Evolutionary conservation across 164 flowering plant genomes (phyloP).

Genomic region (Taxillus chinensis): DNA sequence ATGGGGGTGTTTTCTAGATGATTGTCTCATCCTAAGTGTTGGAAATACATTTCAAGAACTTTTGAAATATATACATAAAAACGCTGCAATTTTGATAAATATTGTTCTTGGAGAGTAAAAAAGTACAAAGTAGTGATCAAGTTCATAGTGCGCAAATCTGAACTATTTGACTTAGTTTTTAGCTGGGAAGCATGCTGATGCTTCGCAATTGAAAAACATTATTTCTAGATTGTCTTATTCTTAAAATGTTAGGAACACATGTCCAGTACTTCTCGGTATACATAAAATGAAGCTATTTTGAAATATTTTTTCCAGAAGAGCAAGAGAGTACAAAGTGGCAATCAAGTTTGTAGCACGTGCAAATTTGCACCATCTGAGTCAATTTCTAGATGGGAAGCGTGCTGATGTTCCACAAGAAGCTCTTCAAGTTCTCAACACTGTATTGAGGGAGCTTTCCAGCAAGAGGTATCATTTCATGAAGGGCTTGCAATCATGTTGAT

Average conservation of each 20-base stretch:
- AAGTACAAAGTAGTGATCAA: conserved; percentile 66
- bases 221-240: too few species aligned
- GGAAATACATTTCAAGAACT: too few species aligned
- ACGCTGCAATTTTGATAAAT: background rate
- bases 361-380: conserved; percentile 66
- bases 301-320: conserved; percentile 40
- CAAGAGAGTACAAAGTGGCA: conserved; percentile 56
- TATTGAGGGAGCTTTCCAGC: conserved; percentile 66
- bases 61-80: too few species aligned
- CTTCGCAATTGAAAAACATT: conserved; percentile 30
- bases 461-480: conserved; percentile 37
- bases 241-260: too few species aligned
- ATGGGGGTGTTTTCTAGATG: too few species aligned
- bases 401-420: conserved; percentile 89
- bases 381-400: conserved; percentile 76
- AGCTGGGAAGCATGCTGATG: conserved; percentile 78
- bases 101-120: conserved; percentile 48
- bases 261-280: too few species aligned
- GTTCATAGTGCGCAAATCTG: conserved; percentile 70
- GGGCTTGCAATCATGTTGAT: too few species aligned
- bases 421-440: conserved; percentile 76
- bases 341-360: conserved; percentile 76
- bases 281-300: too few species aligned
- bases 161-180: conserved; percentile 75
- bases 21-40: too few species aligned